Base-by-base conservation (phyloP, 108 stramenopile species). In the Skeletonema menzelii region DNA sequence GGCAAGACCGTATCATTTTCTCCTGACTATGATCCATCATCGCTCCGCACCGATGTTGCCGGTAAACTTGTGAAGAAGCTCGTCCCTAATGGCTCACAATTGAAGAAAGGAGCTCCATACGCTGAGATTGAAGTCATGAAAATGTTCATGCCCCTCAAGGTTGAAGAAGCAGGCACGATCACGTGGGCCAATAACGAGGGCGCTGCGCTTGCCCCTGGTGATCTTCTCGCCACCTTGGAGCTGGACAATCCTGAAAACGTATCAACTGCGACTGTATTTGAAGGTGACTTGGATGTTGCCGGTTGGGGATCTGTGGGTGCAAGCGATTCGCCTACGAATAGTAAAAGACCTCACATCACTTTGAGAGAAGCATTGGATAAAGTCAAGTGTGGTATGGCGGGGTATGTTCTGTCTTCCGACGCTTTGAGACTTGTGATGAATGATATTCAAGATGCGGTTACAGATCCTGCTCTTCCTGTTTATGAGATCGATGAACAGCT, bases 81-180 rank as follows among this genome's bases (percentile, higher is more conserved):
- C 35, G 96, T 98, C 35, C 84, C 91, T 4, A 96, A 98, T 66
- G 97, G 97, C 15, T 74, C 95, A n/a, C 89, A 87, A 55, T 86
- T 97, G 6, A 88, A 89, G 65, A 94, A 95, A 74, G 96, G 97
- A 0, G 87, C 93, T 55, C 75, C 88, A 2, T 99, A 97, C 69
- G 96, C 91, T 35, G 98, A 99, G 84, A 94, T 99, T 30, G 99
- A 99, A 81, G 99, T 98, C 19, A 99, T 99, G 99, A 99, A 99
- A 82, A 99, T 99, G 99, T 98, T 97, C 89, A 96, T 99, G 97
- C 97, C 97, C n/a, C 91, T 99, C 26, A 86, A 84, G 69, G 98
- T 97, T 0, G 95, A 89, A 53, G 99, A 99, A 79, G 57, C 94
- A 24, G 99, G 99, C 31, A 70, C 97, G 24, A 82, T 91, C 15